phyloP scores from a whole-genome alignment of 306 rosid genomes.

The Lathyrus aphaca region DNA sequence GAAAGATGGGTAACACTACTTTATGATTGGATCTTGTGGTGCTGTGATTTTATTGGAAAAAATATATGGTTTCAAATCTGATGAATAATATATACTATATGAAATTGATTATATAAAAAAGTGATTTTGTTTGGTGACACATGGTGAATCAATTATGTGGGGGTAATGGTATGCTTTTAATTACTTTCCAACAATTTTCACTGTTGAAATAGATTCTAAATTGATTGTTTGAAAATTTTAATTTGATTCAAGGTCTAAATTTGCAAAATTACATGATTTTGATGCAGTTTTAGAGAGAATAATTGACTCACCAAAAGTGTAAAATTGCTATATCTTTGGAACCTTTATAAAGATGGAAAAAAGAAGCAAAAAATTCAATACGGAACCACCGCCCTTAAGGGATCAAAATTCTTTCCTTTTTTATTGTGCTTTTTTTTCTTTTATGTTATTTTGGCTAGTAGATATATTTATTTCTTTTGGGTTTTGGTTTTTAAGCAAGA shows the following conservation, averaged over 20 bases:
- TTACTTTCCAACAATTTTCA: background rate
- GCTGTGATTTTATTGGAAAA: background rate
- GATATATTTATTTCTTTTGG: background rate
- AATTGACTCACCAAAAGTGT: constrained; percentile 10
- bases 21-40: constrained; percentile 33
- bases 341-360: background rate
- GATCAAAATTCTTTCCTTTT: constrained; percentile 1
- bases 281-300: background rate
- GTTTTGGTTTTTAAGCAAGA: no score
- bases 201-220: background rate
- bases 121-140: background rate
- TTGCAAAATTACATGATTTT: background rate
- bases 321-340: constrained; percentile 3
- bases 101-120: background rate
- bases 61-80: background rate
- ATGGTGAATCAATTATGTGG: background rate
- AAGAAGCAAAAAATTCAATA: background rate
- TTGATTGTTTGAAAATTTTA: no score
- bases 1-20: constrained; percentile 37
- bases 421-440: background rate
- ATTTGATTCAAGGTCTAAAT: background rate
- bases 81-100: background rate
- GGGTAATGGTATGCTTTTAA: background rate
- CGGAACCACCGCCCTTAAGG: constrained; percentile 2
- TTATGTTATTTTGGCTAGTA: background rate